These are phyloP conservation scores for Plasmodium billcollinsi DNA, from an alignment of 169 alveolate genomes.

Conservation along the genomic window DNA sequence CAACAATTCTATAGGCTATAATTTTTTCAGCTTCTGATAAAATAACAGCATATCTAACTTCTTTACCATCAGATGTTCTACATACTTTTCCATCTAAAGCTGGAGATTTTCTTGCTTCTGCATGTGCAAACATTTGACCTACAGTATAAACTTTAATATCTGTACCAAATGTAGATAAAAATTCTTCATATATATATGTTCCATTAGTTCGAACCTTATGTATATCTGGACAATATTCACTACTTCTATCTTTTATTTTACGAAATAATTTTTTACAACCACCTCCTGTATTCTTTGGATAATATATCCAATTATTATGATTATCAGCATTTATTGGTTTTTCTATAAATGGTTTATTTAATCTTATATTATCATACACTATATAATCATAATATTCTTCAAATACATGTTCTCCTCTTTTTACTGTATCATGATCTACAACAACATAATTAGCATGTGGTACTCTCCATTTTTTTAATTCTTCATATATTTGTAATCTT, in stretches of 20 bases:
- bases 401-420: conserved; percentile 85
- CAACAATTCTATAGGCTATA: conserved; percentile 94
- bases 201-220: conserved; percentile 92
- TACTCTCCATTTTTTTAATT: conserved; percentile 85
- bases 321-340: conserved; percentile 98
- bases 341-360: conserved; percentile 97
- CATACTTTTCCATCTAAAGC: conserved; percentile 93
- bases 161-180: conserved; percentile 97
- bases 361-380: conserved; percentile 90
- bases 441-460: conserved; percentile 92
- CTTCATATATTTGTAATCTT: conserved; percentile 87
- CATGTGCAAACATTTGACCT: conserved; percentile 97
- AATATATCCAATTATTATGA: conserved; percentile 97
- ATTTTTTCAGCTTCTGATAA: conserved; percentile 95
- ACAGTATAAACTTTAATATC: conserved; percentile 98
- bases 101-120: conserved; percentile 98
- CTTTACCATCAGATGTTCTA: conserved; percentile 95
- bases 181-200: conserved; percentile 94
- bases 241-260: conserved; percentile 91
- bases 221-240: conserved; percentile 88
- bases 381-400: conserved; percentile 95
- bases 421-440: conserved; percentile 89
- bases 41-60: conserved; percentile 96
- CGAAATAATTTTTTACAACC: conserved; percentile 93
- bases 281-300: conserved; percentile 95